Conservation (phyloP, 2,329 filamentous ascomycete species). For the Diatrype stigma region DNA sequence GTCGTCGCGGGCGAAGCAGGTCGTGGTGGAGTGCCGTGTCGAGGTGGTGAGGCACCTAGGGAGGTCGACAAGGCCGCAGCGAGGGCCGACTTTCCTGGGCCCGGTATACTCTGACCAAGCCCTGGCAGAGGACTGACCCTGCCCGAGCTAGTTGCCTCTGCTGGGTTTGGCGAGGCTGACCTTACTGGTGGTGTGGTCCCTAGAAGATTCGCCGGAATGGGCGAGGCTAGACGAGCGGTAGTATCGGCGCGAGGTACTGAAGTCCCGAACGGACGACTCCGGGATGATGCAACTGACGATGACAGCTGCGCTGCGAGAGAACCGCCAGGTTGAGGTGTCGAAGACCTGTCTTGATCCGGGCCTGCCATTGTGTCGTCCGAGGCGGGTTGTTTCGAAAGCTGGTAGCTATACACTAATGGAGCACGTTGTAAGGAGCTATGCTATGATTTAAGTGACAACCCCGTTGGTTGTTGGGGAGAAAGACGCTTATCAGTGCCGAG, state of each 20-base stretch:
- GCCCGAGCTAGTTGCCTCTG: slow-evolving; percentile 34
- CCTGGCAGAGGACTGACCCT: slow-evolving; percentile 61
- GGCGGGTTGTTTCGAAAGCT: slow-evolving; percentile 2
- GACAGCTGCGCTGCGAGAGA: slow-evolving; percentile 37
- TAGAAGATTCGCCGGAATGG: slow-evolving; percentile 44
- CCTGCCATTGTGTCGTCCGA: slow-evolving; percentile 21
- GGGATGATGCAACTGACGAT: slow-evolving; percentile 45
- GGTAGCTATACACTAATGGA: slow-evolving; percentile 7
- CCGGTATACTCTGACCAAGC: slow-evolving; percentile 59
- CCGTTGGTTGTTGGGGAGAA: background rate
- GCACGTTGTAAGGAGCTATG: background rate
- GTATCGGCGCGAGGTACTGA: slow-evolving; percentile 55
- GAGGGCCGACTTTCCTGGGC: slow-evolving; percentile 81
- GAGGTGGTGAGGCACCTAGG: slow-evolving; percentile 64
- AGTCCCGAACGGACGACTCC: slow-evolving; percentile 43
- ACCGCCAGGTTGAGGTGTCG: slow-evolving; percentile 27
- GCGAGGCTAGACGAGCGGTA: slow-evolving; percentile 58
- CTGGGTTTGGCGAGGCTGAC: slow-evolving; percentile 45
- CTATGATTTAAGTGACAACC: background rate
- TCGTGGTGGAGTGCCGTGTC: slow-evolving; percentile 63
- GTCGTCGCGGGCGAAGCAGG: slow-evolving; percentile 54
- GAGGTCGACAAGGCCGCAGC: slow-evolving; percentile 81
- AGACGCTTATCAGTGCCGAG: background rate
- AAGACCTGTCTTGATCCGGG: slow-evolving; percentile 36
- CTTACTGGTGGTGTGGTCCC: slow-evolving; percentile 43